Base-by-base conservation (phyloP, 108 stramenopile species). In the Chaetoceros tenuissimus region DNA sequence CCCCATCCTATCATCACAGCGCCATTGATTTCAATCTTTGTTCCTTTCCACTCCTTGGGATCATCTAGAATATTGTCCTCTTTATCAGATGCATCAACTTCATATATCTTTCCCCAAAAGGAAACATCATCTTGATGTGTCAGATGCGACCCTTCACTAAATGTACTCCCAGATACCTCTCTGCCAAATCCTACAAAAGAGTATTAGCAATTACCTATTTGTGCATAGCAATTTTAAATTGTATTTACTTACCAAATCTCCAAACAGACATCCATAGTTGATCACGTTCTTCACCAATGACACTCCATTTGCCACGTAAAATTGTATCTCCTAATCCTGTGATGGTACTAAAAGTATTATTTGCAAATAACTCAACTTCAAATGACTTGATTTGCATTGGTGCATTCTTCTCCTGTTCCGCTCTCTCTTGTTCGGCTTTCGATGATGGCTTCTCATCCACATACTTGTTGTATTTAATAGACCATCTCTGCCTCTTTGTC, bases 251-350 rank as follows among this genome's bases (percentile, higher is more conserved):
- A n/a, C 89, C 89, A 68, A 90, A 90, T 7, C 85, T 72, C 62
- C 66, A 80, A 3, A 86, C 74, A 65, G 79, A 78, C 81, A 90
- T 90, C 89, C 89, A 90, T 10, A 90, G 55, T 47, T 86, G 79
- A 74, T 90, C 84, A 0, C 75, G 51, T 28, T 80, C 60, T n/a
- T 80, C 55, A 20, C 84, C 89, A 44, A 90, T 66, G 40, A 86
- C 68, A 52, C 77, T 68, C 72, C 79, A 90, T 63, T 80, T 86
- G 10, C 89, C 89, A 3, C 89, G 72, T 45, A 86, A 57, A 49
- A 85, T 66, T 7, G 66, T 75, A 24, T 67, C 69, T 22, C 89
- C 89, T 29, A 86, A 53, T 7, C 89, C 89, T n/a, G 51, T 63
- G 16, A 82, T 26, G 1, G 89, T 86, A 13, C 69, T 63, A 60